Evolutionary conservation across 495 filamentous ascomycete species (phyloP).

Genomic region (Trichoderma orchidacearum): DNA sequence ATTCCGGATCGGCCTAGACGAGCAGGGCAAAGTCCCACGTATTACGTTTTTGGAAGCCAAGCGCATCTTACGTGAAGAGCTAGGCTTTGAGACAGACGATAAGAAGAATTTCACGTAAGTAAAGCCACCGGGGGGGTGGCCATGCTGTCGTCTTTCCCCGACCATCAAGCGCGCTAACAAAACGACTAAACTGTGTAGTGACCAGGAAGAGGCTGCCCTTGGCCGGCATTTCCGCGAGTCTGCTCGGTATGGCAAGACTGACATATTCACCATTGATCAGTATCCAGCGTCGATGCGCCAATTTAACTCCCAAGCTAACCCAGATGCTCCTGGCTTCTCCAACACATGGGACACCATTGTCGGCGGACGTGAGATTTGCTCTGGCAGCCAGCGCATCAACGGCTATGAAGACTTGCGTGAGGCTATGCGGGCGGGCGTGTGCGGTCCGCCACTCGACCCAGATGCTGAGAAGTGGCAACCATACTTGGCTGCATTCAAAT

Average conservation of each 20-base stretch:
- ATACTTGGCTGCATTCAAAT: neutral
- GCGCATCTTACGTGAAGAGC: neutral
- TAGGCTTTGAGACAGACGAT: neutral
- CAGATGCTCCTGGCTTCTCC: no score
- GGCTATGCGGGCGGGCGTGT: no score
- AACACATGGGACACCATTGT: neutral
- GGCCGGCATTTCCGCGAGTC: no score
- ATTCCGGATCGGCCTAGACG: neutral
- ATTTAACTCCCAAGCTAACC: no score
- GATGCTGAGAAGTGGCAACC: neutral
- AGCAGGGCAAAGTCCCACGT: neutral
- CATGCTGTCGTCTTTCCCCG: no score
- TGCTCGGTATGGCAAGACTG: no score
- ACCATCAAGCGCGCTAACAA: no score
- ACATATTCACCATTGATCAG: no score
- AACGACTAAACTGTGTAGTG: no score
- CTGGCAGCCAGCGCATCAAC: neutral
- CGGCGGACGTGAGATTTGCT: neutral
- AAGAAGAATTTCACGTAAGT: neutral
- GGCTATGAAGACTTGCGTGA: neutral
- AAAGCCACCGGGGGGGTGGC: no score
- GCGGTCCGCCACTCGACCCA: no score
- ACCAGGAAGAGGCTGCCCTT: neutral
- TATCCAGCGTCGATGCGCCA: no score
- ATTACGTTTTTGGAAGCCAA: neutral